Base-by-base conservation (phyloP, 495 filamentous ascomycete species). In the Pseudoneurospora amorphoporcata region DNA sequence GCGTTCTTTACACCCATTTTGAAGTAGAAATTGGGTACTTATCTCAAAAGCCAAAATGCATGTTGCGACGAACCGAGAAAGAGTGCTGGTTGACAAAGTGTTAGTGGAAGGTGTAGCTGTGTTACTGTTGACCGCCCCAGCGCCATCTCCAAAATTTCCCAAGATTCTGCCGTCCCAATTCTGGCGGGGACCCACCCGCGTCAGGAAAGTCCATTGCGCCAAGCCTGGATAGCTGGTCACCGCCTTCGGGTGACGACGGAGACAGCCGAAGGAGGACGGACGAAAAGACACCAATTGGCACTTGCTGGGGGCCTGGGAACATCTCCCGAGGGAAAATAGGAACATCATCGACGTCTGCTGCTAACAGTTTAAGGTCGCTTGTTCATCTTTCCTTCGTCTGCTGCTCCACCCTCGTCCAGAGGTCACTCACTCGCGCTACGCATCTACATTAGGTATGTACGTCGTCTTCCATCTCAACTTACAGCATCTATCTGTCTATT, bases 121-220 rank as follows among this genome's bases (percentile, higher is more conserved):
- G 53, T 65, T 65, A 35, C 53, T 65, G 53, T 37, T 65, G 53
- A 65, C 53, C 53, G 53, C 53, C 47, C 53, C 53, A 65, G 29
- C 53, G 14, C 53, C 53, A 65, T 65, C 74, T 76, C 69, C 76
- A 72, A 82, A 80, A 79, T 76, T 75, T 74, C 75, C 72, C 69
- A 68, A 14, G 76, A 82, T 83, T 84, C 81, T 84, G 82, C 81
- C 81, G 73, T 32, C 40, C 39, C 70, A 70, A 68, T 61, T 70
- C 38, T 65, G 53, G 53, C 53, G 6, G 29, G 53, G 29, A 35
- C 53, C 53, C 29, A 65, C 53, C 8, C 14, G 2, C 0, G 53
- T 65, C 12, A 32, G 12, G 53, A 32, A 35, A 32, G 29, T 61
- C 53, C 17, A 35, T 65, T 35, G 53, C 53, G 53, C 53, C 37